Conservation (phyloP, 352 stramenopile genomes). For the Phytophthora sojae region DNA sequence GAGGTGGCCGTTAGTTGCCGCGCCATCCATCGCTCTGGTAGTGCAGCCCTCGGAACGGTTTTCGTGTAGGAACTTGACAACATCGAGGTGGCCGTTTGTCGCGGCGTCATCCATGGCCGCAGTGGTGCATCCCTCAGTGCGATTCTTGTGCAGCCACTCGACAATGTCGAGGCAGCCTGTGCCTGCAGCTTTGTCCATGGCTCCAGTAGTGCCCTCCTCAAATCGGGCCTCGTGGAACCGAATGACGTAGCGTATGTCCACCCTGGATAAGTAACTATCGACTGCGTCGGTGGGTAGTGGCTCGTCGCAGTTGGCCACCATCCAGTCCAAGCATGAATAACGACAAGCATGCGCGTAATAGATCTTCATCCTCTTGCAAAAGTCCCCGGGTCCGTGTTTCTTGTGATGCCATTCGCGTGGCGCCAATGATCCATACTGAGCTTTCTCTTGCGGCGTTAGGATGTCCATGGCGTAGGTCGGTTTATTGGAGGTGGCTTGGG, state of each 20-base stretch:
- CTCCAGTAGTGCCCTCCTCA: conserved; percentile 12
- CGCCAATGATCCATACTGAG: not conserved
- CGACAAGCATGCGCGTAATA: not conserved
- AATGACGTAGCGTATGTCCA: not conserved
- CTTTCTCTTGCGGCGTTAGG: not conserved
- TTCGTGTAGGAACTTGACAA: conserved; percentile 21
- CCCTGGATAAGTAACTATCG: conserved; percentile 8
- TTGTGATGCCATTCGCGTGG: not conserved
- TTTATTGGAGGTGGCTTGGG: no score
- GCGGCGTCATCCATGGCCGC: conserved; percentile 26
- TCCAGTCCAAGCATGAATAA: not conserved
- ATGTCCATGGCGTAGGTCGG: not conserved
- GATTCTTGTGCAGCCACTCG: conserved; percentile 5
- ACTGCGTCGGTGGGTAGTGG: conserved; percentile 14
- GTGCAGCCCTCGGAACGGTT: conserved; percentile 25
- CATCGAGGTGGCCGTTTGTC: not conserved
- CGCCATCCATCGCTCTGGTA: conserved; percentile 25
- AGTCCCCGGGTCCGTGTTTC: not conserved
- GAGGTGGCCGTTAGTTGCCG: conserved; percentile 8
- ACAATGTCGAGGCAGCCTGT: not conserved
- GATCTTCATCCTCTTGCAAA: not conserved
- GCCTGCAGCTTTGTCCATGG: conserved; percentile 17
- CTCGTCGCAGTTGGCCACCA: not conserved
- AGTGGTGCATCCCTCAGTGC: conserved; percentile 18
- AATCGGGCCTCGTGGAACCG: conserved; percentile 21